Conservation (phyloP, 257 asterid genomes). For the Striga asiatica region DNA sequence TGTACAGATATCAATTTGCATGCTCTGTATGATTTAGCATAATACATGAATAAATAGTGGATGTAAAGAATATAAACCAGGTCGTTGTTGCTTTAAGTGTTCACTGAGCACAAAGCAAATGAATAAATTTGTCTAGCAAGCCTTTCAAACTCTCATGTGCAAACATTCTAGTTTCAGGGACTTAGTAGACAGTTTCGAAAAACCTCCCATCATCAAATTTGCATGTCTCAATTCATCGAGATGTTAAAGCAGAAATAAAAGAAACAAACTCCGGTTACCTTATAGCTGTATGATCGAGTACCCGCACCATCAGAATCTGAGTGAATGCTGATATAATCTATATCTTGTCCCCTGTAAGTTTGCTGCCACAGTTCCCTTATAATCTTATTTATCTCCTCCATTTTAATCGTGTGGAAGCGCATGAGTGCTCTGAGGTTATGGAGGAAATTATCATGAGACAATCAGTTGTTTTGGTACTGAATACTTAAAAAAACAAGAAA, state of each 20-base stretch:
- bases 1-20: too few species aligned
- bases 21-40: neutral
- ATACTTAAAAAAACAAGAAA: neutral
- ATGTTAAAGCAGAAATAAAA: neutral
- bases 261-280: conserved; percentile 31
- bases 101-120: neutral
- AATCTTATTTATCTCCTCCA: conserved; percentile 98
- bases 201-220: neutral
- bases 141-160: neutral
- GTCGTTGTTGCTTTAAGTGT: neutral
- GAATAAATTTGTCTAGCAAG: neutral
- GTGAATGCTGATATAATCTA: conserved; percentile 88
- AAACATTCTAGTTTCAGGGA: conserved; percentile 6
- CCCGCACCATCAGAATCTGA: conserved; percentile 95
- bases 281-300: conserved; percentile 95
- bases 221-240: conserved; percentile 8
- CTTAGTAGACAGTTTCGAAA: neutral
- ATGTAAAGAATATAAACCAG: neutral
- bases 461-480: neutral
- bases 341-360: conserved; percentile 99
- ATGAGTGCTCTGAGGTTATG: conserved; percentile 63
- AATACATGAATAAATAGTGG: neutral
- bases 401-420: conserved; percentile 98
- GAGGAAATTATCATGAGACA: neutral
- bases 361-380: conserved; percentile 98